phyloP scores from a whole-genome alignment of 1,284 basidiomycete species.

The Apiotrichum montevideense region DNA sequence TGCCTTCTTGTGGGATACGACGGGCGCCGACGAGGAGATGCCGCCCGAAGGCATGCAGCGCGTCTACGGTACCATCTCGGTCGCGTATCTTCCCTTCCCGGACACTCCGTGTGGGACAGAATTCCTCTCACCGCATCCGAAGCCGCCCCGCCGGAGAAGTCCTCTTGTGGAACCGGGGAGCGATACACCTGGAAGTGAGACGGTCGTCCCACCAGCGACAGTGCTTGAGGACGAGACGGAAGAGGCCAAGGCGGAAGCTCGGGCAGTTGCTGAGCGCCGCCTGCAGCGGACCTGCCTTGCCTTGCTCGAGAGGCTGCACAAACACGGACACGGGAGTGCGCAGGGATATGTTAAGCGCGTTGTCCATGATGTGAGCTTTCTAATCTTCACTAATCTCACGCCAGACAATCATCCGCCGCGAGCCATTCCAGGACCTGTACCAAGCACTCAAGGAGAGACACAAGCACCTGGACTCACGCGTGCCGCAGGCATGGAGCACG shows the following conservation, averaged over 20 bases:
- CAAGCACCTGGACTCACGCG: slow-evolving; percentile 70
- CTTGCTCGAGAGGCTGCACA: slow-evolving; percentile 73
- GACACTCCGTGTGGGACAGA: slow-evolving; percentile 7
- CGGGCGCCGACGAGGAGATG: slow-evolving; percentile 4
- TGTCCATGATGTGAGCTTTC: slow-evolving; percentile 58
- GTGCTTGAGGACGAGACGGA: slow-evolving; percentile 12
- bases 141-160: slow-evolving; percentile 22
- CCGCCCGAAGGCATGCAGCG: background rate
- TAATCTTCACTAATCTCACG: background rate
- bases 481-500: slow-evolving; percentile 72
- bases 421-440: slow-evolving; percentile 84
- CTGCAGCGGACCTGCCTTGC: slow-evolving; percentile 73
- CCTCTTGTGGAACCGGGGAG: slow-evolving; percentile 26
- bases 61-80: slow-evolving; percentile 17
- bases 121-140: slow-evolving; percentile 7
- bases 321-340: slow-evolving; percentile 74
- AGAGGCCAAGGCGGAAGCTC: slow-evolving; percentile 4
- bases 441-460: slow-evolving; percentile 75
- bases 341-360: slow-evolving; percentile 81
- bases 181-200: background rate
- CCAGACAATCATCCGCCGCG: slow-evolving; percentile 61
- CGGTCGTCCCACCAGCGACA: slow-evolving; percentile 10
- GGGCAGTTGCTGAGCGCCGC: slow-evolving; percentile 41
- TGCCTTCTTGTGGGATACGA: slow-evolving; percentile 32
- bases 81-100: slow-evolving; percentile 32